A percentile compares a stretch with the other conserved stretches of the same genome.
These are phyloP conservation scores for Coniferiporia sulphurascens DNA, from an alignment of 1,284 basidiomycete species.

Conservation along the genomic window DNA sequence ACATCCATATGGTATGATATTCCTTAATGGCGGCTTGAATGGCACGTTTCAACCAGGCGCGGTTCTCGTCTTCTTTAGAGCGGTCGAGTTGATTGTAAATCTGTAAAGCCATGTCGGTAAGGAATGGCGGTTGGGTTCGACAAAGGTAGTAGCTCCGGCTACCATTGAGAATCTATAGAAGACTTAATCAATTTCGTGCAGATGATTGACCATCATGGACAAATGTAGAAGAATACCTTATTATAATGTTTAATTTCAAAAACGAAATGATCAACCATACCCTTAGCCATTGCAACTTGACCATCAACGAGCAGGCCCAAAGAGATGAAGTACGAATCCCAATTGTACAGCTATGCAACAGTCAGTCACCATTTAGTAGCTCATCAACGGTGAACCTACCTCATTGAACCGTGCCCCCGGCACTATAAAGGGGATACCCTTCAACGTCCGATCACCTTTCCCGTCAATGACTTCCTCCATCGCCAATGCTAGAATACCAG, in stretches of 20 bases:
- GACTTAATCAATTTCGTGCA: neutral
- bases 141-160: constrained; percentile 89
- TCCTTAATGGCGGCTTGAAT: constrained; percentile 98
- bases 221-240: constrained; percentile 48
- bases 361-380: constrained; percentile 11
- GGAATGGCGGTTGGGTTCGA: constrained; percentile 95
- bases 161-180: constrained; percentile 57
- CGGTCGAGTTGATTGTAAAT: constrained; percentile 95
- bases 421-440: constrained; percentile 95
- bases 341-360: constrained; percentile 70
- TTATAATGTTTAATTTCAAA: constrained; percentile 98
- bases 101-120: constrained; percentile 97
- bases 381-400: constrained; percentile 40
- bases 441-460: constrained; percentile 73
- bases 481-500: constrained; percentile 90
- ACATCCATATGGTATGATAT: constrained; percentile 97
- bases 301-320: constrained; percentile 94
- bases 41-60: constrained; percentile 88
- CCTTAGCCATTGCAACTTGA: constrained; percentile 89
- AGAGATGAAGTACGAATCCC: constrained; percentile 93
- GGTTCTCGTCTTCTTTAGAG: constrained; percentile 77
- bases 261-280: constrained; percentile 98
- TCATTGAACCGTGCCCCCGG: constrained; percentile 98
- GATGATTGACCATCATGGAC: constrained; percentile 29
- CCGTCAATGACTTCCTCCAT: constrained; percentile 91